Percentiles rank a stretch among this genome's conserved stretches.
phyloP scores from a whole-genome alignment of 352 stramenopile species.

The Thalassiosira ordinaria region DNA sequence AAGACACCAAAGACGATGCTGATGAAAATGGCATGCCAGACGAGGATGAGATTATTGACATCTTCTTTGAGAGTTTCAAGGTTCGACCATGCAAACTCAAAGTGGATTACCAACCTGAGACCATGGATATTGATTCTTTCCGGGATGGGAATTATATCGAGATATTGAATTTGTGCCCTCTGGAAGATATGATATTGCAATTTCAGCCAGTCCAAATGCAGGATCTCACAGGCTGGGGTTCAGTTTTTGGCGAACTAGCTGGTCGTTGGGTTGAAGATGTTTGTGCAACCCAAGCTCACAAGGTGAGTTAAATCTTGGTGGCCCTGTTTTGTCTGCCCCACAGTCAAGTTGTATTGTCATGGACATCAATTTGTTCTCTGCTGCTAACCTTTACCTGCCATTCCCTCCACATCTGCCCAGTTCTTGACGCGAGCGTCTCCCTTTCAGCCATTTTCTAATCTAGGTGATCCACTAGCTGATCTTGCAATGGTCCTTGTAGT shows the following conservation, averaged over 20 bases:
- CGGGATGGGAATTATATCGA: conserved; percentile 78
- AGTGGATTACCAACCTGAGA: conserved; percentile 82
- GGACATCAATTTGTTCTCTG: too few species aligned
- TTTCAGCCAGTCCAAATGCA: conserved; percentile 69
- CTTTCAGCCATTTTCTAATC: conserved; percentile 73
- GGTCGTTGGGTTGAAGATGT: conserved; percentile 79
- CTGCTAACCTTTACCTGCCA: too few species aligned
- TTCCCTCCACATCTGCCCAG: too few species aligned
- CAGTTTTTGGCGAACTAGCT: conserved; percentile 62
- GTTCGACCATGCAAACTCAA: conserved; percentile 83
- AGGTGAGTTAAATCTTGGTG: too few species aligned
- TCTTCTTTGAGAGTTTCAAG: conserved; percentile 74
- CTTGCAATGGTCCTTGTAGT: conserved; percentile 78
- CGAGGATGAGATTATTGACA: conserved; percentile 64
- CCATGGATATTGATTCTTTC: conserved; percentile 73
- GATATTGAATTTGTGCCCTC: conserved; percentile 81
- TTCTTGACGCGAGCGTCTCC: conserved; percentile 77
- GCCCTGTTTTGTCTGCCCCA: too few species aligned
- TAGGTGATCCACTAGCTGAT: conserved; percentile 68
- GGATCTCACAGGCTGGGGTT: conserved; percentile 72
- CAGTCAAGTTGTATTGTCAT: too few species aligned
- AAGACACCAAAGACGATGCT: conserved; percentile 32
- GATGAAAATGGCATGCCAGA: conserved; percentile 27
- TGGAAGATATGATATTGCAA: conserved; percentile 80
- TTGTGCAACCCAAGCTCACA: conserved; percentile 78